Conservation (phyloP, 2,329 filamentous ascomycete species). For the Aspergillus luchuensis region DNA sequence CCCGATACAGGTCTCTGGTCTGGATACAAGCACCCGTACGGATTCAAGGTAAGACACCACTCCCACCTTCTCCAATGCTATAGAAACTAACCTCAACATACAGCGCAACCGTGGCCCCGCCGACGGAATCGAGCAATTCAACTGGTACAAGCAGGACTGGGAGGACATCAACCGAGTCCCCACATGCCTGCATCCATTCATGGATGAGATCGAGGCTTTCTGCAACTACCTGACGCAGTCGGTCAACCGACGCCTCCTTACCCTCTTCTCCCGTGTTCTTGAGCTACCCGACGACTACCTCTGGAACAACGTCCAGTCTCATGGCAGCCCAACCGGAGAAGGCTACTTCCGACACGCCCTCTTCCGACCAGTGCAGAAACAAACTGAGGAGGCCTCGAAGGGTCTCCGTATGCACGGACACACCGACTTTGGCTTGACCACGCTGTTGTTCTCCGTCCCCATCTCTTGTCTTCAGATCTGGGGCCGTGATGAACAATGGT, state of each 20-base stretch:
- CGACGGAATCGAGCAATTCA: conserved; percentile 59
- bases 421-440: conserved; percentile 53
- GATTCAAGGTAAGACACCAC: conserved; percentile 43
- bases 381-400: conserved; percentile 41
- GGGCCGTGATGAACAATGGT: conserved; percentile 49
- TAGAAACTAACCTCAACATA: not conserved
- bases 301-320: conserved; percentile 49
- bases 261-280: conserved; percentile 47
- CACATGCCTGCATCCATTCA: conserved; percentile 51
- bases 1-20: conserved; percentile 54
- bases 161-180: conserved; percentile 45
- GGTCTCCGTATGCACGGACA: conserved; percentile 49
- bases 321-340: conserved; percentile 47
- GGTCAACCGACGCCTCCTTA: conserved; percentile 48
- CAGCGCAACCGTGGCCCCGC: conserved; percentile 46
- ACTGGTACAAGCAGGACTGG: conserved; percentile 55
- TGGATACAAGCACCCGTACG: conserved; percentile 53
- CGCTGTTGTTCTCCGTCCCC: conserved; percentile 51
- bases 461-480: conserved; percentile 53
- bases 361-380: conserved; percentile 40
- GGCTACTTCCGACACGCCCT: conserved; percentile 53
- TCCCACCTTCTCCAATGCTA: not conserved
- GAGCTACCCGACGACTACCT: conserved; percentile 50
- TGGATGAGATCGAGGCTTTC: conserved; percentile 54
- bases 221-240: conserved; percentile 53